phyloP scores from a whole-genome alignment of 1,284 basidiomycete genomes.

The Porogramme epimiltina region DNA sequence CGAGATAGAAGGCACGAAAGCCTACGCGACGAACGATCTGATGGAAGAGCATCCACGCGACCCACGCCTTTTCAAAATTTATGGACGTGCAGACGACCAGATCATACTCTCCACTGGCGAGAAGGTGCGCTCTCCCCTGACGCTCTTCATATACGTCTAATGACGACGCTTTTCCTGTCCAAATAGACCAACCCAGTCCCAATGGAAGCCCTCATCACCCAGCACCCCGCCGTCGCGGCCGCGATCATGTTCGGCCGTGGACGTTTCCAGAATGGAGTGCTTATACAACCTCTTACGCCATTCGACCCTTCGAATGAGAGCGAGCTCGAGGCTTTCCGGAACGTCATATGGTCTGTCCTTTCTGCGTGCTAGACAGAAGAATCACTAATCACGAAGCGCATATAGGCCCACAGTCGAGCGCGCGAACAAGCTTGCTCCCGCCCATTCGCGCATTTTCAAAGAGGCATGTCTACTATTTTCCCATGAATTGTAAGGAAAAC shows the following conservation, averaged over 20 bases:
- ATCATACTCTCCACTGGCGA: constrained; percentile 54
- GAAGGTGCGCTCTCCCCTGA: constrained; percentile 35
- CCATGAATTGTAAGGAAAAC: no score
- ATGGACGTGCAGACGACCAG: constrained; percentile 52
- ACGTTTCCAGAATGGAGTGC: constrained; percentile 35
- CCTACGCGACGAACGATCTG: constrained; percentile 44
- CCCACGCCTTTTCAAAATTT: constrained; percentile 43
- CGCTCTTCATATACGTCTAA: background rate
- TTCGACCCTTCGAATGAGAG: constrained; percentile 29
- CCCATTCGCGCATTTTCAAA: constrained; percentile 42
- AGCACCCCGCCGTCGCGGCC: constrained; percentile 26
- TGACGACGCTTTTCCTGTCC: background rate
- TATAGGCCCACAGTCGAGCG: constrained; percentile 38
- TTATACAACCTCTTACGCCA: constrained; percentile 27
- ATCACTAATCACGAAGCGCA: no score
- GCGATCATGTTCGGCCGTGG: constrained; percentile 41
- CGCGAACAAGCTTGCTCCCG: constrained; percentile 39
- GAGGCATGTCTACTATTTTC: constrained; percentile 7
- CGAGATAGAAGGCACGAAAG: constrained; percentile 29
- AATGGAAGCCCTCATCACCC: constrained; percentile 28
- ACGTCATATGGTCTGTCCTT: constrained; percentile 35
- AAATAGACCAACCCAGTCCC: background rate
- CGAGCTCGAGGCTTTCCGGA: constrained; percentile 26
- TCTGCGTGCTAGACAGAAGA: background rate
- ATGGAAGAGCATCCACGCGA: constrained; percentile 47